Percentiles rank a stretch among this genome's conserved stretches.
Conservation (phyloP, 257 asterid genomes). For the Nicotiana tabacum region DNA sequence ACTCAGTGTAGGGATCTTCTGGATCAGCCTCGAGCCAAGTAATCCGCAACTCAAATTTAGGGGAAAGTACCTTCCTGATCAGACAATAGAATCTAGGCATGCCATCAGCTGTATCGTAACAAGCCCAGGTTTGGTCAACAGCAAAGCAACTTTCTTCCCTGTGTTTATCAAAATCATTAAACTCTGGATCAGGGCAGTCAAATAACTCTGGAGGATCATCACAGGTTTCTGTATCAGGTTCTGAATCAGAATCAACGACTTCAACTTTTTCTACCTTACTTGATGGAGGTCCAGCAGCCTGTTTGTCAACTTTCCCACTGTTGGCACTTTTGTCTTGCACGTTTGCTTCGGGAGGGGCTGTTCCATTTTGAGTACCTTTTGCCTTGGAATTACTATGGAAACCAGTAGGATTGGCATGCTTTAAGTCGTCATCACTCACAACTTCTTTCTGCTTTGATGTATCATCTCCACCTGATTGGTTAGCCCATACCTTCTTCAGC, state of each 20-base stretch:
- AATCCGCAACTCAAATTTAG: slow-evolving; percentile 43
- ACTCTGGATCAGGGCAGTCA: slow-evolving; percentile 64
- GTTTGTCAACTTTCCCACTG: slow-evolving; percentile 13
- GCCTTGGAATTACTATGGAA: slow-evolving; percentile 22
- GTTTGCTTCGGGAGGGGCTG: slow-evolving; percentile 21
- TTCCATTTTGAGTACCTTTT: slow-evolving; percentile 20
- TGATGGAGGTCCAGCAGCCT: slow-evolving; percentile 10
- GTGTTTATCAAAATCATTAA: slow-evolving; percentile 56
- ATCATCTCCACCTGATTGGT: slow-evolving; percentile 24
- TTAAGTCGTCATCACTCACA: slow-evolving; percentile 14
- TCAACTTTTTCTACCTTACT: slow-evolving; percentile 27
- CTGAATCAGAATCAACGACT: slow-evolving; percentile 41
- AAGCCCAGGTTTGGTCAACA: slow-evolving; percentile 75
- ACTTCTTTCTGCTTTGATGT: slow-evolving; percentile 19
- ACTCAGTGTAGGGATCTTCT: slow-evolving; percentile 26
- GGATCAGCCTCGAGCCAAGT: slow-evolving; percentile 72
- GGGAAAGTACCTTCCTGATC: slow-evolving; percentile 34
- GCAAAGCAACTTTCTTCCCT: slow-evolving; percentile 39
- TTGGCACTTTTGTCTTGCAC: slow-evolving; percentile 15
- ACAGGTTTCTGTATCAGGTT: slow-evolving; percentile 16
- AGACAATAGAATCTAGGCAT: slow-evolving; percentile 82
- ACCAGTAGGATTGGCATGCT: slow-evolving; percentile 15
- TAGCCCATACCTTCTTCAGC: slow-evolving; percentile 28
- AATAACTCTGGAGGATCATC: slow-evolving; percentile 8
- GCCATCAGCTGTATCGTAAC: slow-evolving; percentile 55